Percentiles rank a stretch among this genome's conserved stretches.
Conservation (phyloP, 2,329 filamentous ascomycete species). For the Sordariomycetes sp. region DNA sequence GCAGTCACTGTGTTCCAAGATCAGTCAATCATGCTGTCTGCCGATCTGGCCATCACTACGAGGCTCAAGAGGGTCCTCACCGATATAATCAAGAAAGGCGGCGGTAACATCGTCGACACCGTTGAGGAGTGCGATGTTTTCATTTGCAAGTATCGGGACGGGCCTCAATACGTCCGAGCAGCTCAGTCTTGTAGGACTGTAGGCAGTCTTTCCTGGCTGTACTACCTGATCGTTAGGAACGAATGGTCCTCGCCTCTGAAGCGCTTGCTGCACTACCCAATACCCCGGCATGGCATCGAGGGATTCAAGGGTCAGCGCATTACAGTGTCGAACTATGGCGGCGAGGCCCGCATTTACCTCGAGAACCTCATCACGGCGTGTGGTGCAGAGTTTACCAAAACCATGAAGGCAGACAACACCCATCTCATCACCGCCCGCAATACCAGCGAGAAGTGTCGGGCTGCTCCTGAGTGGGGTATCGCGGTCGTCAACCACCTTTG, state of each 20-base stretch:
- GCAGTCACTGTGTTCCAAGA: slow-evolving; percentile 67
- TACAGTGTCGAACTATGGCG: slow-evolving; percentile 92
- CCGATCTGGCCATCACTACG: slow-evolving; percentile 61
- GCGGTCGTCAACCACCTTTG: slow-evolving; percentile 89
- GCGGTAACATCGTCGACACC: slow-evolving; percentile 56
- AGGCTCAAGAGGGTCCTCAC: slow-evolving; percentile 48
- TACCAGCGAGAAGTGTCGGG: slow-evolving; percentile 85
- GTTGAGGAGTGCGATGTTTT: slow-evolving; percentile 71
- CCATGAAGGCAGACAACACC: slow-evolving; percentile 90
- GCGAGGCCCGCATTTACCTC: slow-evolving; percentile 85
- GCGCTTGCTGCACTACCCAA: slow-evolving; percentile 81
- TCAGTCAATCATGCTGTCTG: slow-evolving; percentile 68
- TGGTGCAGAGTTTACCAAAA: slow-evolving; percentile 87
- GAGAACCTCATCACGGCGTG: slow-evolving; percentile 82
- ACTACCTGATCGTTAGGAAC: slow-evolving; percentile 81
- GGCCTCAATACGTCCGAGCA: slow-evolving; percentile 66
- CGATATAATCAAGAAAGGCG: slow-evolving; percentile 61
- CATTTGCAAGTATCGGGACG: slow-evolving; percentile 80
- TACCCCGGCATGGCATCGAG: slow-evolving; percentile 66
- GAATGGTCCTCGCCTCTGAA: slow-evolving; percentile 79
- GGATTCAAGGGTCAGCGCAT: slow-evolving; percentile 72
- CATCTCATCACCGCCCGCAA: slow-evolving; percentile 89
- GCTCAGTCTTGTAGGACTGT: slow-evolving; percentile 73
- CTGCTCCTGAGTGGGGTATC: slow-evolving; percentile 87
- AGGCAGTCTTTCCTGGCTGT: slow-evolving; percentile 90